Evolutionary conservation across 1,284 basidiomycete species (phyloP).

Genomic region (Rhodotorula sp.): DNA sequence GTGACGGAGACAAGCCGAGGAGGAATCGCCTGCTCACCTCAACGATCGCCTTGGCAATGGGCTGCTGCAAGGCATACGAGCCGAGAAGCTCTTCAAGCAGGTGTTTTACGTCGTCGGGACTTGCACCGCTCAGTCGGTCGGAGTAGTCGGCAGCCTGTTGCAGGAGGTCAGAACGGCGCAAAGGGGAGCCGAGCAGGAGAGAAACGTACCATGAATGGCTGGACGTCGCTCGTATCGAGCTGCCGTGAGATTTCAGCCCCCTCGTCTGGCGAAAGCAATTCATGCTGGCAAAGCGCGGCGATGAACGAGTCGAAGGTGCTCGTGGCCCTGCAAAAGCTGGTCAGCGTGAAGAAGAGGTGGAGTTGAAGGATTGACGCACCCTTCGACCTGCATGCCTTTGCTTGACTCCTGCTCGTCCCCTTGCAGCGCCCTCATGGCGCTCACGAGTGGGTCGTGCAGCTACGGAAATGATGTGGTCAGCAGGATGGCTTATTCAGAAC

Average conservation of each 20-base stretch:
- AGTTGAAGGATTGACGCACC: not conserved
- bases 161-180: no score
- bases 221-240: conserved; percentile 5
- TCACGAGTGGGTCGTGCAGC: not conserved
- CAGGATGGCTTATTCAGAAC: not conserved
- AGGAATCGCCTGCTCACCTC: not conserved
- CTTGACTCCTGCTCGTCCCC: no score
- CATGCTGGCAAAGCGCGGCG: conserved; percentile 11
- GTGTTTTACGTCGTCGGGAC: conserved; percentile 9
- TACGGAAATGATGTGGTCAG: not conserved
- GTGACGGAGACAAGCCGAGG: not conserved
- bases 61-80: not conserved
- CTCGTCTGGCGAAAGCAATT: conserved; percentile 5
- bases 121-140: not conserved
- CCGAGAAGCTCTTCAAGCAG: not conserved
- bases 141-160: not conserved
- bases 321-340: not conserved
- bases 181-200: no score
- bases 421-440: not conserved
- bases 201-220: not conserved
- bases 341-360: not conserved
- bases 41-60: not conserved
- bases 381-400: conserved; percentile 15
- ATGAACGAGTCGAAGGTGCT: conserved; percentile 16
- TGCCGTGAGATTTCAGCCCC: not conserved